Conservation (phyloP, 1,284 basidiomycete genomes). For the Heterobasidion parviporum region DNA sequence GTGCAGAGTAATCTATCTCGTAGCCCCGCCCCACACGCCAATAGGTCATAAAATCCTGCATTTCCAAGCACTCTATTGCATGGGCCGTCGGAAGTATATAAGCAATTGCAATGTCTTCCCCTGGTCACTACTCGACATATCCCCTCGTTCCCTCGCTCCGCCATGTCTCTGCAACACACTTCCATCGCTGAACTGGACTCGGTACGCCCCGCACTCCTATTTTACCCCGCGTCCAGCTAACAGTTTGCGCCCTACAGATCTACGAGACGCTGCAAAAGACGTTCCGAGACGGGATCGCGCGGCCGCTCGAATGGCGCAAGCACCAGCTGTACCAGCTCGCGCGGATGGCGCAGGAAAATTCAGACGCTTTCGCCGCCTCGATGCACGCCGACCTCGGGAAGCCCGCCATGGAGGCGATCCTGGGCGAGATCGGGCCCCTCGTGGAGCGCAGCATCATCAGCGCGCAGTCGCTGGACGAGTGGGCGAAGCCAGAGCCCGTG, state of each 20-base stretch:
- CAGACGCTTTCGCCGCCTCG: conserved; percentile 36
- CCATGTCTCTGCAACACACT: not conserved
- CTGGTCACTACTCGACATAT: no score
- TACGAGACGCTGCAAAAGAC: conserved; percentile 35
- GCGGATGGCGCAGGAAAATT: conserved; percentile 55
- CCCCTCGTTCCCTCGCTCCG: not conserved
- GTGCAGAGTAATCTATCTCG: no score
- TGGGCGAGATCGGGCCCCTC: conserved; percentile 29
- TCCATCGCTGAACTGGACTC: not conserved
- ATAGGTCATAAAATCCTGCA: no score
- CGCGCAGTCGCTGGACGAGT: conserved; percentile 39
- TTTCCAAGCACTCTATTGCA: no score
- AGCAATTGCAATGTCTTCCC: no score
- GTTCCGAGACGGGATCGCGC: conserved; percentile 44
- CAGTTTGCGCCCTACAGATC: conserved; percentile 22
- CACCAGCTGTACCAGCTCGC: conserved; percentile 58
- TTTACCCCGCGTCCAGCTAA: not conserved
- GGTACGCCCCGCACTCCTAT: not conserved
- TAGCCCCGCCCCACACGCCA: no score
- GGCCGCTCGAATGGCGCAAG: conserved; percentile 45
- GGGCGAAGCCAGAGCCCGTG: conserved; percentile 41
- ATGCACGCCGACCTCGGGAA: conserved; percentile 47
- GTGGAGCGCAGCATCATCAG: conserved; percentile 38
- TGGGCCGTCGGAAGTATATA: no score
- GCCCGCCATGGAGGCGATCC: conserved; percentile 31